A percentile compares a stretch with the other conserved stretches of the same genome.
Conservation (phyloP, 768 basidiomycete genomes). For the Lactifluus pinguis region DNA sequence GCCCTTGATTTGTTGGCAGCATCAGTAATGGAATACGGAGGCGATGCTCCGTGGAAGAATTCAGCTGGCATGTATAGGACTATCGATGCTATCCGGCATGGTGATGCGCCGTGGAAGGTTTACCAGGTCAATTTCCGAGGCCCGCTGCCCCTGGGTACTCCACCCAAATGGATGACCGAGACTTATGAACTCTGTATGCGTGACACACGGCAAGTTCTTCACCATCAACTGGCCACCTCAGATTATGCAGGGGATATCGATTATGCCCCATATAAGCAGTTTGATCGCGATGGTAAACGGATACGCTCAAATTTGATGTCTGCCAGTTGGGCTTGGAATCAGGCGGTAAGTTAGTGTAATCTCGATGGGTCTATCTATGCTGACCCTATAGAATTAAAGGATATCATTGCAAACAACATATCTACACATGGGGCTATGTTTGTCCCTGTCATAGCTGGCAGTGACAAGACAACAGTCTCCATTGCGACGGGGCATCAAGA, state of each 20-base stretch:
- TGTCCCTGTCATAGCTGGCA: background rate
- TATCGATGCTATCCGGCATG: too few species aligned
- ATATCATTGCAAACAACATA: background rate
- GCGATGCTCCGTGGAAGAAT: background rate
- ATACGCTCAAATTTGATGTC: background rate
- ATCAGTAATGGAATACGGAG: background rate
- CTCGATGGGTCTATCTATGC: too few species aligned
- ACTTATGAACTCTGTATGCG: background rate
- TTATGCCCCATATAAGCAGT: background rate
- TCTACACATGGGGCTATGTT: background rate
- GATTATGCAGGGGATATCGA: background rate
- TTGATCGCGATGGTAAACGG: too few species aligned
- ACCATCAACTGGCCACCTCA: background rate
- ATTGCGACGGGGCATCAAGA: too few species aligned
- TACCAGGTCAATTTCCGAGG: background rate
- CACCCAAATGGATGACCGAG: background rate
- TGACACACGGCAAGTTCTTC: background rate
- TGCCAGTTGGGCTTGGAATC: background rate
- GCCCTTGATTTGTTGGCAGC: background rate
- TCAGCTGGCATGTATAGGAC: background rate
- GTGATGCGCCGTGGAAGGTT: too few species aligned
- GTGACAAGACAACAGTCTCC: background rate
- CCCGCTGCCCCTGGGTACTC: background rate
- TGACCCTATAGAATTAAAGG: too few species aligned
- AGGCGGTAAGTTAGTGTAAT: background rate